Evolutionary conservation across 1,284 basidiomycete genomes (phyloP).

Genomic region (Cryptococcus depauperatus): DNA sequence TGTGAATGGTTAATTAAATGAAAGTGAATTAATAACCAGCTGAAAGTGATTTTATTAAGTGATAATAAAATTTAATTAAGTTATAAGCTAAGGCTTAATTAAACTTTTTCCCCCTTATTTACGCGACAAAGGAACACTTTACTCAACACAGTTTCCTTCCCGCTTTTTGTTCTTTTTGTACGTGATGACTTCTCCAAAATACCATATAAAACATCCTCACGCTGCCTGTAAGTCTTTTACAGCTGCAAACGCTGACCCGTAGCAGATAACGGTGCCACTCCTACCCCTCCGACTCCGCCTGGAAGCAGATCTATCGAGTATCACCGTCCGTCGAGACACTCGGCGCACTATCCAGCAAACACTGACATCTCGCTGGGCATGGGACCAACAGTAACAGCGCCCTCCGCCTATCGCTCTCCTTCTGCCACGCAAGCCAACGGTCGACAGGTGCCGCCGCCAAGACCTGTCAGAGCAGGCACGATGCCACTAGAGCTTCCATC

Average conservation of each 20-base stretch:
- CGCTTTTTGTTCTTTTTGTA: too few species aligned
- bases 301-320: constrained; percentile 36
- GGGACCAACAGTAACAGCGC: constrained; percentile 18
- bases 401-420: constrained; percentile 16
- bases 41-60: too few species aligned
- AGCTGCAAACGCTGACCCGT: background rate
- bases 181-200: constrained; percentile 38
- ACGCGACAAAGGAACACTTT: too few species aligned
- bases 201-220: constrained; percentile 44
- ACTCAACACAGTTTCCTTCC: too few species aligned
- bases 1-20: background rate
- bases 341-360: constrained; percentile 30
- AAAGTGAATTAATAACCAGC: too few species aligned
- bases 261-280: constrained; percentile 43
- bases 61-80: too few species aligned
- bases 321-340: constrained; percentile 41
- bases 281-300: constrained; percentile 27
- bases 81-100: too few species aligned
- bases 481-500: constrained; percentile 26
- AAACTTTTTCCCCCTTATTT: too few species aligned
- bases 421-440: too few species aligned
- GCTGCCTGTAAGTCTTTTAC: constrained; percentile 32
- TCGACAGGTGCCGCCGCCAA: constrained; percentile 23
- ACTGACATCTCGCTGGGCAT: constrained; percentile 43
- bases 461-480: constrained; percentile 42